Evolutionary conservation across 495 filamentous ascomycete genomes (phyloP).

Genomic region (Podospora pseudopauciseta): DNA sequence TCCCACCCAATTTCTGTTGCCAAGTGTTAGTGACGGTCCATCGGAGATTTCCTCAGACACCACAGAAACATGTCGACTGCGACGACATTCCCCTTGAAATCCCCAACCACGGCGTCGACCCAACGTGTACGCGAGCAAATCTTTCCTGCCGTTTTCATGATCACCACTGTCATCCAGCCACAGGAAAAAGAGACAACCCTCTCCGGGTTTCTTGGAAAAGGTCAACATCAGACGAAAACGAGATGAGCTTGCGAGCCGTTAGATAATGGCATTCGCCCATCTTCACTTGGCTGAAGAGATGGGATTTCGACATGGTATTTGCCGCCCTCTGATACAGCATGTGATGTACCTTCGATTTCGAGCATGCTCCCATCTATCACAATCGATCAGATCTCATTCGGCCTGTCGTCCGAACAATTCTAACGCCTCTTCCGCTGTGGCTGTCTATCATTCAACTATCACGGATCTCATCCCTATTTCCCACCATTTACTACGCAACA

Average conservation of each 20-base stretch:
- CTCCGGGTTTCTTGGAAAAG: slow-evolving; percentile 16
- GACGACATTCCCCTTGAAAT: not conserved
- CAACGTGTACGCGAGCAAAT: not conserved
- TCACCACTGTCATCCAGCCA: not conserved
- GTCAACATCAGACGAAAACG: slow-evolving; percentile 25
- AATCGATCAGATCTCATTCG: not conserved
- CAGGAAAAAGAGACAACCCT: not conserved
- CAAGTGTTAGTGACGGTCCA: slow-evolving; percentile 15
- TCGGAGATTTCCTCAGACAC: slow-evolving; percentile 28
- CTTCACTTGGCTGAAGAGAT: not conserved
- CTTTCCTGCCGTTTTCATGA: slow-evolving; percentile 1
- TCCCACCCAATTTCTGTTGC: not conserved
- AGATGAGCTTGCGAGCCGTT: slow-evolving; percentile 13
- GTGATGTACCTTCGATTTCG: not conserved
- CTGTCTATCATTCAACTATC: not conserved
- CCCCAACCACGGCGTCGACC: not conserved
- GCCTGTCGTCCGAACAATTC: not conserved
- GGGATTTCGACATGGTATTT: not conserved
- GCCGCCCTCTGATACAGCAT: not conserved
- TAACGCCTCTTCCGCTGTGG: not conserved
- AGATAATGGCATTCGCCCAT: no score
- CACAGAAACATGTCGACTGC: slow-evolving; percentile 12
- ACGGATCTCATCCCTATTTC: not conserved
- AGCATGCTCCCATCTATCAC: not conserved
- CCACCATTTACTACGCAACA: not conserved